Evolutionary conservation across 2,329 filamentous ascomycete species (phyloP).

Genomic region (Botrytis deweyae): DNA sequence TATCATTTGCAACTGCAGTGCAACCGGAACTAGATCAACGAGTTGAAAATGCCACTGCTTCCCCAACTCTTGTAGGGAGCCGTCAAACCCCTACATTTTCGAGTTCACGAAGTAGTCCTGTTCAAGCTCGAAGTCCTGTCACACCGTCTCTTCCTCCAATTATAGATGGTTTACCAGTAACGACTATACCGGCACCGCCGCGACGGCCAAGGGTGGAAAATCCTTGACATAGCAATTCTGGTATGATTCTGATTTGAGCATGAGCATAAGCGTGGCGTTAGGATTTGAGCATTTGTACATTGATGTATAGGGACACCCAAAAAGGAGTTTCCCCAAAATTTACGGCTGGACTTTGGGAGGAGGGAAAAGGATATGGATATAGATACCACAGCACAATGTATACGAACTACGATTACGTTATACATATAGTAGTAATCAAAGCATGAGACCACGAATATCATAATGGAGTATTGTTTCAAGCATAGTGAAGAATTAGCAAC

Average conservation of each 20-base stretch:
- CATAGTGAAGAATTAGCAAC: constrained; percentile 2
- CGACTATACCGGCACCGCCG: constrained; percentile 37
- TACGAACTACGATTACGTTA: background rate
- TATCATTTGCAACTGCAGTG: constrained; percentile 32
- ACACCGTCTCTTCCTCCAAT: constrained; percentile 23
- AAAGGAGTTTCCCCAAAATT: background rate
- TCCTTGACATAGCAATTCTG: background rate
- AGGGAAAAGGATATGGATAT: constrained; percentile 10
- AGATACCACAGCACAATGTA: constrained; percentile 13
- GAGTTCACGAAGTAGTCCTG: constrained; percentile 27
- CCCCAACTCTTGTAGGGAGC: background rate
- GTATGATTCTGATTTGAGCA: constrained; percentile 21
- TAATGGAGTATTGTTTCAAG: background rate
- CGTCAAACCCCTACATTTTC: constrained; percentile 1
- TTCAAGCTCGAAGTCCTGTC: constrained; percentile 24
- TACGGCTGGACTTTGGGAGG: background rate
- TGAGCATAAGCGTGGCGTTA: constrained; percentile 21
- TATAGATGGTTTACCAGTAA: constrained; percentile 31
- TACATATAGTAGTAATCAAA: constrained; percentile 13
- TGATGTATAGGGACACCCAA: constrained; percentile 6
- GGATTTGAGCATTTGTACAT: constrained; percentile 11
- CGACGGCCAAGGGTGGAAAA: constrained; percentile 25
- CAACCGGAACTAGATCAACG: constrained; percentile 26
- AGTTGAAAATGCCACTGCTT: background rate
- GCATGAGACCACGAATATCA: background rate